phyloP scores from a whole-genome alignment of 2,329 filamentous ascomycete species.

The Plectosphaerella cucumerina region DNA sequence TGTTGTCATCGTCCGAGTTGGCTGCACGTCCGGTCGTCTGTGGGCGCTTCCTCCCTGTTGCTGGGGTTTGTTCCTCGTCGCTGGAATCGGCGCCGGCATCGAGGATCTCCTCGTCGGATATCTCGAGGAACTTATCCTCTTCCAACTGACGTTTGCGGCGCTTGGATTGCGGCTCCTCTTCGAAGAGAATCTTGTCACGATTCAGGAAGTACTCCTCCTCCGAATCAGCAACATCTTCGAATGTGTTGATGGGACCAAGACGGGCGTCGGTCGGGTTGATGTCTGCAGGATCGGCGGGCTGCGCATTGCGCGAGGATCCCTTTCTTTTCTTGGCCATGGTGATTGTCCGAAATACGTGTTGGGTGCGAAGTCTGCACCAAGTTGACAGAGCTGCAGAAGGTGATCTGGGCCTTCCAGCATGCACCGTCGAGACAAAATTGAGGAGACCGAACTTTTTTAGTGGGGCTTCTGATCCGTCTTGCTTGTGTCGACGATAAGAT shows the following conservation, averaged over 20 bases:
- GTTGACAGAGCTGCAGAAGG: not conserved
- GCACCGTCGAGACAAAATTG: not conserved
- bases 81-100: slow-evolving; percentile 38
- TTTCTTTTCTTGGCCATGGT: slow-evolving; percentile 69
- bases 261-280: slow-evolving; percentile 55
- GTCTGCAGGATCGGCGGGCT: slow-evolving; percentile 48
- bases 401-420: not conserved
- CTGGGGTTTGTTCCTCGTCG: slow-evolving; percentile 32
- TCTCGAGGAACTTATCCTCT: slow-evolving; percentile 56
- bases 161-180: slow-evolving; percentile 77
- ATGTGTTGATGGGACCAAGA: slow-evolving; percentile 58
- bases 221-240: slow-evolving; percentile 84
- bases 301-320: slow-evolving; percentile 45
- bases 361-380: not conserved
- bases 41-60: slow-evolving; percentile 39
- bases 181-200: slow-evolving; percentile 79
- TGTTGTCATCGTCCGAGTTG: slow-evolving; percentile 56
- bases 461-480: not conserved
- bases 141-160: slow-evolving; percentile 67
- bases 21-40: slow-evolving; percentile 32
- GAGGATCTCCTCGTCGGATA: slow-evolving; percentile 61
- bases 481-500: not conserved
- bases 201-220: slow-evolving; percentile 92
- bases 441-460: not conserved
- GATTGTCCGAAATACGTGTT: not conserved